Conservation (phyloP, 106 monocot genomes). For the Agapanthus africanus region DNA sequence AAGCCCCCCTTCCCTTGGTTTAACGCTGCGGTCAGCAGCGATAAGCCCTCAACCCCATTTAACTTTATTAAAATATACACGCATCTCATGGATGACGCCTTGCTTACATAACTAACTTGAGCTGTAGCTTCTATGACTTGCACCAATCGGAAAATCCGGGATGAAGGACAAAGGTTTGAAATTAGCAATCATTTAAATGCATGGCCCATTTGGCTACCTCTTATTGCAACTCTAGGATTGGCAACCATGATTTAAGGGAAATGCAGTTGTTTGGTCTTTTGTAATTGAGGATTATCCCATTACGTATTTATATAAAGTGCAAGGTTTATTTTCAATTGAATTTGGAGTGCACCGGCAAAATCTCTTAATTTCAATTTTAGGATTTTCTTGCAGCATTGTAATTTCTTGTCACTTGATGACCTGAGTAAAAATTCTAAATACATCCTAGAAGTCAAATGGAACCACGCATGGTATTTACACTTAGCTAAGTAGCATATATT, state of each 20-base stretch:
- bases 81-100: background rate
- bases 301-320: background rate
- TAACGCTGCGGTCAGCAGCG: too few species aligned
- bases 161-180: too few species aligned
- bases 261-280: background rate
- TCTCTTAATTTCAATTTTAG: background rate
- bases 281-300: background rate
- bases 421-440: background rate
- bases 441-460: background rate
- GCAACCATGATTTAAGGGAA: background rate
- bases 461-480: background rate
- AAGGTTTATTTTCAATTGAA: background rate
- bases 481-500: background rate
- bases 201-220: background rate
- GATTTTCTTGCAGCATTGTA: background rate
- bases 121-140: background rate
- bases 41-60: too few species aligned
- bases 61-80: background rate
- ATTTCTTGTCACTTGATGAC: conserved; percentile 1
- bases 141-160: too few species aligned
- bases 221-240: background rate
- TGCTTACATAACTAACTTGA: background rate
- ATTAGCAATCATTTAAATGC: background rate
- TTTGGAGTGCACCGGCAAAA: background rate
- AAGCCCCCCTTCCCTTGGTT: too few species aligned